phyloP scores from a whole-genome alignment of 1,139 yeast species.

The Geotrichum histeridarum region DNA sequence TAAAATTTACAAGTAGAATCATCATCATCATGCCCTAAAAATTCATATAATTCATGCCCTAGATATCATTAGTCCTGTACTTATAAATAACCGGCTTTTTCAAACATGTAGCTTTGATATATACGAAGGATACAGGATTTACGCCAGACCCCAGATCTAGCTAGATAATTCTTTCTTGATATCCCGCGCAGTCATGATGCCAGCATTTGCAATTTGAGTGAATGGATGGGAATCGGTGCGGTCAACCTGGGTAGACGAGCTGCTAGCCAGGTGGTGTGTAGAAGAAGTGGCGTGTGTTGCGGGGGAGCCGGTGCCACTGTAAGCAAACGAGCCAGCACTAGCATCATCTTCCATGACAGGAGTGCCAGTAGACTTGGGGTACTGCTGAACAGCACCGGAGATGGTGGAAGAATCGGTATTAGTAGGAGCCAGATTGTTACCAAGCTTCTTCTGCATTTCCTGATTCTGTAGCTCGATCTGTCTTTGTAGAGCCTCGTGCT shows the following conservation, averaged over 20 bases:
- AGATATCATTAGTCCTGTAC: background rate
- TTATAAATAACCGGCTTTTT: too few species aligned
- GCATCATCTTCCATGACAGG: background rate
- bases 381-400: slow-evolving; percentile 1
- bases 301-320: slow-evolving; percentile 1
- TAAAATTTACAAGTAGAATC: background rate
- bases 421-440: background rate
- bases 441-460: slow-evolving; percentile 11
- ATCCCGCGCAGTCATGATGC: slow-evolving; percentile 3
- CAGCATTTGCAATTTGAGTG: slow-evolving; percentile 2
- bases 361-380: background rate
- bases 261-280: background rate
- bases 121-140: too few species aligned
- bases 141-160: background rate
- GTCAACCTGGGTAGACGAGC: background rate
- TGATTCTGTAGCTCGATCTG: slow-evolving; percentile 16
- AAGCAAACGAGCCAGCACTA: background rate
- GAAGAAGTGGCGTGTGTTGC: background rate
- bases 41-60: background rate
- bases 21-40: background rate
- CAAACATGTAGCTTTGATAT: too few species aligned
- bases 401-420: background rate
- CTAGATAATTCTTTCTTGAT: slow-evolving; percentile 6
- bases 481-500: slow-evolving; percentile 14
- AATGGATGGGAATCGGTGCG: slow-evolving; percentile 3